Percentiles rank a stretch among this genome's conserved stretches.
These are phyloP conservation scores for Lactarius akahatsu DNA, from an alignment of 768 basidiomycete species.

Conservation along the genomic window DNA sequence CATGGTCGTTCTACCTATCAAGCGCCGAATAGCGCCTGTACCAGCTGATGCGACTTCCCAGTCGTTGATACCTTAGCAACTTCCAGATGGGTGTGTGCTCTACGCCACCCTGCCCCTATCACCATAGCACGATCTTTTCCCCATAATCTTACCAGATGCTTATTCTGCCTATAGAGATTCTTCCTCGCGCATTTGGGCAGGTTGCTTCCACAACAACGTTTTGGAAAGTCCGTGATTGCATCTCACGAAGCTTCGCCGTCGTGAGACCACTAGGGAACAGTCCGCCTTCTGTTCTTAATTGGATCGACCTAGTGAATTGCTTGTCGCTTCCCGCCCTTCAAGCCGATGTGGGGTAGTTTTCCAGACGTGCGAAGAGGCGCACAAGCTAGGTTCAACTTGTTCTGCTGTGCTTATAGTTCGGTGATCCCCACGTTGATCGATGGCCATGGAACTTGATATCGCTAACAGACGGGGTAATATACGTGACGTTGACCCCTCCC, in stretches of 20 bases:
- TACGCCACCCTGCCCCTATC: not conserved
- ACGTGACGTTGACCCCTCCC: conserved; percentile 10
- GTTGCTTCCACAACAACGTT: not conserved
- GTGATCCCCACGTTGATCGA: not conserved
- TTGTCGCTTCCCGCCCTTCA: not conserved
- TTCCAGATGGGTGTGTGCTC: not conserved
- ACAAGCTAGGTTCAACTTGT: not conserved
- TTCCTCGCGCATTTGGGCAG: not conserved
- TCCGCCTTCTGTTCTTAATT: not conserved
- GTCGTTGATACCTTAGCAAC: conserved; percentile 7
- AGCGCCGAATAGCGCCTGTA: not conserved
- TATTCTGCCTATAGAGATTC: not conserved
- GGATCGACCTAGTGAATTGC: not conserved
- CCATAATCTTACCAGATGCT: not conserved
- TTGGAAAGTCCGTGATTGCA: conserved; percentile 16
- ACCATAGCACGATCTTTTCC: not conserved
- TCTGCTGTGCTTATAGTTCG: not conserved
- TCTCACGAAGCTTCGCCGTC: not conserved
- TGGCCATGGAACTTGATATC: not conserved
- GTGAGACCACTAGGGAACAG: not conserved
- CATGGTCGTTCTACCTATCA: conserved; percentile 1
- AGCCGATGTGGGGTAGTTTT: conserved; percentile 1
- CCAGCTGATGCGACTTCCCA: not conserved
- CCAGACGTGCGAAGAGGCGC: not conserved
- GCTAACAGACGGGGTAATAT: conserved; percentile 8